Base-by-base conservation (phyloP, 176 grass and related monocot genomes). In the Oryza officinalis region DNA sequence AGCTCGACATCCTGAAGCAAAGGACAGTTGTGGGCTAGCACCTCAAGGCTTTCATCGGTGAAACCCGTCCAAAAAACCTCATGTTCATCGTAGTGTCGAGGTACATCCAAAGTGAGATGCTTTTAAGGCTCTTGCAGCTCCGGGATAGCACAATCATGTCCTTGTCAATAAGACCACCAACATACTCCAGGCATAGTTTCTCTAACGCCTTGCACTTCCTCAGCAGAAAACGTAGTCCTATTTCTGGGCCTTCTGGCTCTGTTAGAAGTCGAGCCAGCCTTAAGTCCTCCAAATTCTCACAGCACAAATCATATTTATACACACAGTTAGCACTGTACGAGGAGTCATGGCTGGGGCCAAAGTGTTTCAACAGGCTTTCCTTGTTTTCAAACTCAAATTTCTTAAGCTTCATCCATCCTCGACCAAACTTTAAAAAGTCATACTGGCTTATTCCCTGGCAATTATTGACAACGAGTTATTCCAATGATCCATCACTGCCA, bases 1-100 rank as follows among this genome's bases (percentile, higher is more conserved):
- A 92, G 79, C 47, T 89, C 90, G 23, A 92, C 65, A 76, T 72
- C 79, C 81, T 92, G 79, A 7, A 92, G 70, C 83, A 76, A 67
- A 5, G 46, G 23, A 69, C 87, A 93, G 6, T 75, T 41, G 9
- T 5, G 49, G 76, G 70, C 22, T 60, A 93, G 63, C 61, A 71
- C 87, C 65, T 41, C 85, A 9, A 90, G 85, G 67, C 81, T 78
- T 1, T 83, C 76, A 80, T 93, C 77, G 13, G 91, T 85, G 33
- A 93, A 79, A 25, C 59, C 2, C 22, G 68, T 80, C 61, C 63
- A 75, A 54, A 25, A 76, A 76, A 38, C 37, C 26, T 0, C 0
- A 50, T 6, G 50, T 38, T 38, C 74, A 60, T 59, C 14, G 50
- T 9, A 6, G 38, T 10, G 38, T 32, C 35, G 28, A 63, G 87